Evolutionary conservation across 106 monocot genomes (phyloP), one percentile per base, ranked within the genome.

Genomic region (Vanilla planifolia): DNA sequence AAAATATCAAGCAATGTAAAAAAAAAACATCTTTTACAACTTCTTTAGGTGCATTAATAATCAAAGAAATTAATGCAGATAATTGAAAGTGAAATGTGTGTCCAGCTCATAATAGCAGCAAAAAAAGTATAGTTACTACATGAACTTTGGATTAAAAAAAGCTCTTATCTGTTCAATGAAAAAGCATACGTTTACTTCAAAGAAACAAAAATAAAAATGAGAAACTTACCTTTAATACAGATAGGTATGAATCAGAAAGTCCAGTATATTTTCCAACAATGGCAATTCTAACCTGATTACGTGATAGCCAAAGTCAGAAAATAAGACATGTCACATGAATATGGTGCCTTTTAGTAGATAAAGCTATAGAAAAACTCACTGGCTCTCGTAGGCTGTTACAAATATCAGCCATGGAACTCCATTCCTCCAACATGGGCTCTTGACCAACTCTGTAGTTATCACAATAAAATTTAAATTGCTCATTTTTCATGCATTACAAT

Each of bases 221-320:
- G 24, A 25, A 4, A 25, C 43, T 75, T 58, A 84, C 85, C 80
- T 85, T 80, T 51, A 79, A 40, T 5, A 85, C 80, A 66, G 85
- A 85, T 15, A 85, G 69, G 34, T 85, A 85, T 21, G 85, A 70
- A 73, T 85, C 84, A 50, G 75, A 84, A 72, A 84, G 75, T 15
- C 84, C 84, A 43, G 68, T 59, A 41, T 84, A 84, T 36, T 84
- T 84, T 51, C 84, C 84, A 75, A 84, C 84, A 79, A 84, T 58
- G 15, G 59, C 79, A 69, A 85, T 85, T 52, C 70, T 85, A 30
- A 85, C 80, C 85, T 85, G 76, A 43, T 21, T 32, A 37, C 24
- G 46, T 23, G 23, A 6, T 20, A 64, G 9, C n/a, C 17, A 23
- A 62, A 21, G 33, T 40, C 34, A 43, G 47, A 24, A 27, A 46